phyloP scores from a whole-genome alignment of 1,139 yeast genomes.

The Geotrichum bryndzae region DNA sequence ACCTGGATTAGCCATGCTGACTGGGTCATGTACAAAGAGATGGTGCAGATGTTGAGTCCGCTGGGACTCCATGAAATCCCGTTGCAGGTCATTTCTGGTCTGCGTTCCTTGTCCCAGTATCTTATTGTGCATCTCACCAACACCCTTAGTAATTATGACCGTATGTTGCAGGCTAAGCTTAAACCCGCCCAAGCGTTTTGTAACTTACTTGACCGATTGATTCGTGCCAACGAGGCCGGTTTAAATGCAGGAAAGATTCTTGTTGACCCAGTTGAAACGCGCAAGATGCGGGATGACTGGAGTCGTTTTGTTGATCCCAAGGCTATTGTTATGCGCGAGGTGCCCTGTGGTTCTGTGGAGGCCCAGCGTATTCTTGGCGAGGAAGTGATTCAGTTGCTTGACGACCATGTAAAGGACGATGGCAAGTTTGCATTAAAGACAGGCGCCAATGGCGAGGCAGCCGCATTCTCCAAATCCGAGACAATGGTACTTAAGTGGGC shows the following conservation, averaged over 20 bases:
- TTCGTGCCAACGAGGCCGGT: conserved; percentile 57
- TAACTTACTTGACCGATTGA: conserved; percentile 50
- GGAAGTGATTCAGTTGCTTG: conserved; percentile 42
- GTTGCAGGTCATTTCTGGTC: conserved; percentile 42
- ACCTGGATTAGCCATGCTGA: conserved; percentile 70
- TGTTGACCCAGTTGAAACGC: conserved; percentile 43
- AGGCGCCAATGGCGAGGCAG: conserved; percentile 22
- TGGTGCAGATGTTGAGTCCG: conserved; percentile 62
- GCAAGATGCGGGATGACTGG: conserved; percentile 59
- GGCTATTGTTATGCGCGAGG: conserved; percentile 48
- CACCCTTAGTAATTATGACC: conserved; percentile 31
- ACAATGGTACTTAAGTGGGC: conserved; percentile 38
- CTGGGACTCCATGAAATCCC: conserved; percentile 61
- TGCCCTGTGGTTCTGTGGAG: conserved; percentile 45
- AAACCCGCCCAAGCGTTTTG: conserved; percentile 54
- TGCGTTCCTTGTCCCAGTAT: conserved; percentile 31
- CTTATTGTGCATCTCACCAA: conserved; percentile 27
- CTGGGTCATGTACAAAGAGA: conserved; percentile 49
- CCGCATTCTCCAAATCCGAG: conserved; percentile 13
- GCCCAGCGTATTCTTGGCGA: conserved; percentile 40
- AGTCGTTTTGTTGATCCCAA: conserved; percentile 45
- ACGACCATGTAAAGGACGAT: background rate
- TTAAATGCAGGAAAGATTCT: conserved; percentile 50
- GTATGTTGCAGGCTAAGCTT: conserved; percentile 48
- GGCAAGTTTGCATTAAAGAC: too few species aligned